Percentiles rank a stretch among this genome's conserved stretches.
phyloP scores from a whole-genome alignment of 2,329 filamentous ascomycete species.

The Hypoxylon sp. region DNA sequence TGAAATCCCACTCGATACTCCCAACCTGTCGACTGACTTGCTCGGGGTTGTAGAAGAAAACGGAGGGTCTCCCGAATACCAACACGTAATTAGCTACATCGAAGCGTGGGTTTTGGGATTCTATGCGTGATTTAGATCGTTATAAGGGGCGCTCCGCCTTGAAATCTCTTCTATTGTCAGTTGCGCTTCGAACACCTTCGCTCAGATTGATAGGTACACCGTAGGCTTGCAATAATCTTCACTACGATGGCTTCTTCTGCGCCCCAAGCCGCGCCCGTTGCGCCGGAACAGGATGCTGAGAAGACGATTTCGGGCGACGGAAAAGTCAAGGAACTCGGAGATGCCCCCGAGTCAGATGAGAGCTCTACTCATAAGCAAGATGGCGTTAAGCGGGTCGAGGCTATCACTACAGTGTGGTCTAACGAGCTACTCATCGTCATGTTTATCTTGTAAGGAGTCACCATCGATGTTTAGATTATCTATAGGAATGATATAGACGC shows the following conservation, averaged over 20 bases:
- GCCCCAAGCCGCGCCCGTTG: background rate
- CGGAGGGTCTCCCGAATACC: background rate
- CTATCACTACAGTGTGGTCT: slow-evolving; percentile 58
- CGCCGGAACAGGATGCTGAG: slow-evolving; percentile 1
- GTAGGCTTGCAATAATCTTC: background rate
- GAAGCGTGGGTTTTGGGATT: slow-evolving; percentile 4
- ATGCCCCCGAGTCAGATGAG: slow-evolving; percentile 30
- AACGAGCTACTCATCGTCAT: slow-evolving; percentile 52
- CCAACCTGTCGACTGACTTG: slow-evolving; percentile 2
- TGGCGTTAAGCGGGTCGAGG: slow-evolving; percentile 58
- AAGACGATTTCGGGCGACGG: slow-evolving; percentile 5
- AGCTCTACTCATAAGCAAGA: slow-evolving; percentile 54
- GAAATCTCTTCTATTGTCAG: background rate
- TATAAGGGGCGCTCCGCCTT: background rate
- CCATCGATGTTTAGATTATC: too few relatives aligned
- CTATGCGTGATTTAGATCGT: background rate
- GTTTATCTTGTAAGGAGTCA: slow-evolving; percentile 57
- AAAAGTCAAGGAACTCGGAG: slow-evolving; percentile 11
- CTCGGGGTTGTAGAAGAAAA: background rate
- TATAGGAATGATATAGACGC: too few relatives aligned
- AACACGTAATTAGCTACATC: slow-evolving; percentile 9
- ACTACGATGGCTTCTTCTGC: background rate
- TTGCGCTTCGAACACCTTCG: background rate
- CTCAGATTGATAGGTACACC: background rate
- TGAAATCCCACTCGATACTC: background rate